These are phyloP conservation scores for Phalaenopsis hybrid DNA, from an alignment of 116 monocot genomes.

Conservation along the genomic window DNA sequence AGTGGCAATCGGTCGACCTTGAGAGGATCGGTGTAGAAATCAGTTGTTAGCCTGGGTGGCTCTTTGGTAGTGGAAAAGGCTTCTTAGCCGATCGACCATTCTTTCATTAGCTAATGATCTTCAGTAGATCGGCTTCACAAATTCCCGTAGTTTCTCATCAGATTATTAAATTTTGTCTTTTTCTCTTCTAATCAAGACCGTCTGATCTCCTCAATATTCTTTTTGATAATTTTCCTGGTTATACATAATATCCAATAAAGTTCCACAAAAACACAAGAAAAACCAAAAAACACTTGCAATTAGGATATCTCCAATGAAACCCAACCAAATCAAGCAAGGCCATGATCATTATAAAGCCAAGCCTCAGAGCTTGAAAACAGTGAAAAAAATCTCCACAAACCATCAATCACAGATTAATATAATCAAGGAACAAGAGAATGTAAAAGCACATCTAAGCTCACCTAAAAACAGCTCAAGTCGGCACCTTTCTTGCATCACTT, in stretches of 20 bases:
- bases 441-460: slow-evolving; percentile 21
- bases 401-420: slow-evolving; percentile 11
- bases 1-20: too few relatives aligned
- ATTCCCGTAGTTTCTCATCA: too few relatives aligned
- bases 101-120: too few relatives aligned
- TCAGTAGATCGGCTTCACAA: too few relatives aligned
- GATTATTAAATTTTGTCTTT: too few relatives aligned
- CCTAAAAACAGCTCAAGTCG: not conserved
- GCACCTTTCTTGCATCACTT: not conserved
- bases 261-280: not conserved
- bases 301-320: not conserved
- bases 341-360: slow-evolving; percentile 18
- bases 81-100: too few relatives aligned
- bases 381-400: not conserved
- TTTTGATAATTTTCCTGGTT: too few relatives aligned
- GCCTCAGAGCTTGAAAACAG: not conserved
- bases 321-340: not conserved
- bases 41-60: too few relatives aligned
- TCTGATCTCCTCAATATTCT: too few relatives aligned
- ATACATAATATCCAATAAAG: slow-evolving; percentile 6
- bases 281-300: not conserved
- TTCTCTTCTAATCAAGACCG: too few relatives aligned
- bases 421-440: not conserved
- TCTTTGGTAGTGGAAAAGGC: too few relatives aligned
- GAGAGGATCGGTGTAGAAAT: too few relatives aligned